phyloP scores from a whole-genome alignment of 2,329 filamentous ascomycete species.

The Alternaria gansuensis region DNA sequence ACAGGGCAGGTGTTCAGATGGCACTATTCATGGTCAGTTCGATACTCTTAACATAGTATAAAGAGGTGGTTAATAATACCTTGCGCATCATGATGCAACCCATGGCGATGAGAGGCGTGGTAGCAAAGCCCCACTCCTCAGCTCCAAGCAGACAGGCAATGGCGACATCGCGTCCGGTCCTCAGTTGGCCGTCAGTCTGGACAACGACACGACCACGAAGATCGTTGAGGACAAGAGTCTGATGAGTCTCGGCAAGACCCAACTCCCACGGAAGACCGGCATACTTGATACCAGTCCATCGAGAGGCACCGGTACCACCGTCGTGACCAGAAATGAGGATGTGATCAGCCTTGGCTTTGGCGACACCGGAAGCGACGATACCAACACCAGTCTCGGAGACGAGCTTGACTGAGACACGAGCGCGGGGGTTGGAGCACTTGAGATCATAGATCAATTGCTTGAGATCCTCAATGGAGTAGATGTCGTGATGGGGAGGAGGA shows the following conservation, averaged over 20 bases:
- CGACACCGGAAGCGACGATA: constrained; percentile 96
- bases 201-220: constrained; percentile 94
- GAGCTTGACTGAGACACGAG: constrained; percentile 94
- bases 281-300: constrained; percentile 99
- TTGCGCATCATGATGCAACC: constrained; percentile 96
- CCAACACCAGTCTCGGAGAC: constrained; percentile 97
- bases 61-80: constrained; percentile 58
- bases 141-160: constrained; percentile 94
- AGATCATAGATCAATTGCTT: constrained; percentile 98
- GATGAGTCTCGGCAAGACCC: constrained; percentile 95
- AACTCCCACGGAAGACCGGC: constrained; percentile 96
- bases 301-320: constrained; percentile 92
- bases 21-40: background rate
- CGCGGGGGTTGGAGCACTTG: constrained; percentile 93
- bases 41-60: background rate
- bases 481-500: constrained; percentile 95
- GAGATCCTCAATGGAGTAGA: constrained; percentile 97
- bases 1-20: constrained; percentile 80
- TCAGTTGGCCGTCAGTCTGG: constrained; percentile 93
- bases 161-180: constrained; percentile 91
- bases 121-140: constrained; percentile 98
- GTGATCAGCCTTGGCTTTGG: constrained; percentile 96
- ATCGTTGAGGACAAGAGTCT: constrained; percentile 94
- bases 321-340: constrained; percentile 97
- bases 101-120: constrained; percentile 93